Conservation (phyloP, 2,329 filamentous ascomycete species). For the Aspergillus fumigatiaffinis region DNA sequence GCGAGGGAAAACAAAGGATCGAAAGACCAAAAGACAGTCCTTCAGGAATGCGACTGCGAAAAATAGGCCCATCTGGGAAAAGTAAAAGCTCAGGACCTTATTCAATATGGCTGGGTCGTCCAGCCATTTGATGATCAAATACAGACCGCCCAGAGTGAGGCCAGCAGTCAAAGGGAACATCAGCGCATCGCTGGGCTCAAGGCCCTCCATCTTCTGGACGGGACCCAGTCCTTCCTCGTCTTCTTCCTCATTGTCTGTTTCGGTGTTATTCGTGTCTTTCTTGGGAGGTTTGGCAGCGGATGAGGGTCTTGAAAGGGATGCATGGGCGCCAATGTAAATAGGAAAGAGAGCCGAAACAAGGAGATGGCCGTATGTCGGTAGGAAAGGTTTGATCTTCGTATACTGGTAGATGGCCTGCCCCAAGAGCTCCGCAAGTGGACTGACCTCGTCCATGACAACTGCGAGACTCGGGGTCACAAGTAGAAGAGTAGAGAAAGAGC, state of each 20-base stretch:
- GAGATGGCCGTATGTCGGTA: conserved; percentile 59
- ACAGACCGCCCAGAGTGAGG: conserved; percentile 67
- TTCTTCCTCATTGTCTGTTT: conserved; percentile 38
- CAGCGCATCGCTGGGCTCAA: conserved; percentile 75
- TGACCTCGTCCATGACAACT: conserved; percentile 31
- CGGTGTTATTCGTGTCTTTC: conserved; percentile 32
- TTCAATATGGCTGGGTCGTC: conserved; percentile 77
- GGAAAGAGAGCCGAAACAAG: conserved; percentile 70
- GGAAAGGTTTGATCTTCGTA: conserved; percentile 38
- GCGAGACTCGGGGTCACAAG: not conserved
- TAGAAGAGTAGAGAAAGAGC: not conserved
- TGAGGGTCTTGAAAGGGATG: conserved; percentile 76
- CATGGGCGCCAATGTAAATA: conserved; percentile 80
- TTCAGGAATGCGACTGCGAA: conserved; percentile 69
- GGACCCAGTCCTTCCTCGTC: conserved; percentile 53
- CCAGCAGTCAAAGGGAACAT: conserved; percentile 78
- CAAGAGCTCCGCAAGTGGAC: conserved; percentile 36
- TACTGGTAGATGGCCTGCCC: conserved; percentile 44
- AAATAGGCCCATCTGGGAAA: conserved; percentile 73
- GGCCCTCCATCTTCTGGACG: conserved; percentile 60
- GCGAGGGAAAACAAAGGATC: conserved; percentile 68
- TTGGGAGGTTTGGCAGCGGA: conserved; percentile 66
- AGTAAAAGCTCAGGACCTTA: conserved; percentile 77
- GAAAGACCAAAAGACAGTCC: conserved; percentile 63
- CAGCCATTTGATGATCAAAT: conserved; percentile 85